Evolutionary conservation across 495 filamentous ascomycete genomes (phyloP), one percentile per base, ranked within the genome.

Genomic region (Aspergillus saccharolyticus): DNA sequence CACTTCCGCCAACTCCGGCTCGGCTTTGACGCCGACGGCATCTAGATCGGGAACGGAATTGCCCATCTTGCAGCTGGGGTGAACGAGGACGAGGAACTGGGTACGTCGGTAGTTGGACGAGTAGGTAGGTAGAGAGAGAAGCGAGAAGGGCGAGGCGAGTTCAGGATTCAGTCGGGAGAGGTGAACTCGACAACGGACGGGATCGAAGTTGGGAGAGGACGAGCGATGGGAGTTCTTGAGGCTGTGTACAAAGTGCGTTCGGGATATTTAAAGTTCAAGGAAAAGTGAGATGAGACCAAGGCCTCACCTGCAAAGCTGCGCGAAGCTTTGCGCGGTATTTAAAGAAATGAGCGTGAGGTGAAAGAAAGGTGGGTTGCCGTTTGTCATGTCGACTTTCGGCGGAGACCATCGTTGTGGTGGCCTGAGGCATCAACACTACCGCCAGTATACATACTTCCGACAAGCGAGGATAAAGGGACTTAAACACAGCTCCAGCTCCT

Each of bases 11-110:
- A 89, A 75, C 0, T 80, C 72, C 43, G 67, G 71, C 7, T 84
- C 79, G 39, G 83, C 81, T 64, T 83, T 88, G 56, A 87, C 72
- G 52, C 91, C 91, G 16, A 78, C 66, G 16, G 55, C 58, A 42
- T 77, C 74, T 50, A 78, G 72, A 25, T 79, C 70, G 39, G 80
- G 80, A 19, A 79, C 78, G 12, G 77, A 73, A 43, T 74, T 68
- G 50, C 67, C 60, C 75, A 80, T 80, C 18, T 60, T 55, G 24
- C 14, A 42, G 25, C 9, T n/a, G 24, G 22, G 30, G 30, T 24
- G 6, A 25, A 44, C 1, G 10, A 42, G 42, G 20, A n/a, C 24
- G 49, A 18, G 21, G n/a, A n/a, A n/a, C n/a, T n/a, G n/a, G n/a
- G n/a, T n/a, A n/a, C n/a, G n/a, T n/a, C n/a, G n/a, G 20, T 21